These are phyloP conservation scores for Ulota crispa DNA, from an alignment of 225 moss, liverwort and hornwort genomes.

Conservation along the genomic window DNA sequence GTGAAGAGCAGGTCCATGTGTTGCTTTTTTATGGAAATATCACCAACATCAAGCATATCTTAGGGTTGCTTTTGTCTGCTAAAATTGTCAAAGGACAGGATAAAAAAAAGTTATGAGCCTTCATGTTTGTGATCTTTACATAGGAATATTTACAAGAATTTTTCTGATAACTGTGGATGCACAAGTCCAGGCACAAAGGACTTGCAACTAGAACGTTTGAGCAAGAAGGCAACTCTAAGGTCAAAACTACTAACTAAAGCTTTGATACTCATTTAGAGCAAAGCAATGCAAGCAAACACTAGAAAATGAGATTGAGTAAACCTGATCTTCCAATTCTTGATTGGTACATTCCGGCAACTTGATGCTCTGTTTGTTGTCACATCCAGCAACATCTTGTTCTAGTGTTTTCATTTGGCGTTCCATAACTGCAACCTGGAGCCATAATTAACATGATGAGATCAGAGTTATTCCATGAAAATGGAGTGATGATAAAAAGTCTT, in stretches of 20 bases:
- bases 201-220: background rate
- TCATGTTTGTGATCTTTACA: background rate
- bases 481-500: too few species aligned
- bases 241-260: background rate
- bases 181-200: background rate
- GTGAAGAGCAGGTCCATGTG: background rate
- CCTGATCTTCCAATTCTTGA: constrained; percentile 29
- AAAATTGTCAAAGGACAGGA: background rate
- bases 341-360: constrained; percentile 22
- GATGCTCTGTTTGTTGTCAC: constrained; percentile 13
- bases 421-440: constrained; percentile 35
- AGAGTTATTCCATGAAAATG: too few species aligned
- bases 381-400: constrained; percentile 25
- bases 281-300: background rate
- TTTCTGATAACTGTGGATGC: background rate
- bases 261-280: background rate
- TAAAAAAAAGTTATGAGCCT: background rate
- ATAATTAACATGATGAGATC: background rate
- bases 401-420: constrained; percentile 44
- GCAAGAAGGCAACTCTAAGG: background rate
- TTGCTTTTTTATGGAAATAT: background rate
- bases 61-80: background rate
- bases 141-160: background rate
- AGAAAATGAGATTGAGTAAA: background rate
- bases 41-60: background rate